Evolutionary conservation across 257 asterid genomes (phyloP), one percentile per base, ranked within the genome.

Genomic region (Ocimum tenuiflorum): DNA sequence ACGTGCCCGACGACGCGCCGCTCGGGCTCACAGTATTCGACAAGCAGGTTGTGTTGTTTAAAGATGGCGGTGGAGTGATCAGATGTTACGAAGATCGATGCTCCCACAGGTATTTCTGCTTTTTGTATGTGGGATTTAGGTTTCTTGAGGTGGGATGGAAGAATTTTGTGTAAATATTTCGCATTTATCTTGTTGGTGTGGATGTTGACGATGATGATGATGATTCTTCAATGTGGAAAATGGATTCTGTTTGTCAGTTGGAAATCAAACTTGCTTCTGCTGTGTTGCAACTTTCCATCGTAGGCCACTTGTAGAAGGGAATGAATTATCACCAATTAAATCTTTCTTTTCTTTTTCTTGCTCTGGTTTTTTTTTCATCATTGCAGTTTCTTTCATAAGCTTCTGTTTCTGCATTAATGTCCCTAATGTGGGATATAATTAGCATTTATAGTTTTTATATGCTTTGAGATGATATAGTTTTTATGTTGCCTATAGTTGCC

Each of bases 1-100:
- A 91, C 73, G 85, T 91, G 35, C 98, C 96, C 7, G 95, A 91
- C 65, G 96, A 91, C 76, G 87, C 98, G 43, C 96, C 98, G 31
- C 70, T 91, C 48, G 96, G 96, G 17, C 95, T 91, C 60, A 91
- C 91, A 50, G 98, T 91, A 9, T 91, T 80, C 71, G 96, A 91
- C 47, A 86, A 88, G 73, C 96, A 88, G 72, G 80, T 91, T 52
- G 98, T 91, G 22, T 57, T 91, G 78, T 88, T 83, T 49, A 83
- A 74, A 23, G 95, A 91, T 73, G 96, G 90, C 15, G 65, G 56
- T 59, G 98, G 98, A 0, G 91, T 77, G 51, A 77, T 88, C 46
- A 77, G 81, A 63, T 91, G 98, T 70, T 78, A 72, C 53, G 83
- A 91, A 68, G 98, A 91, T 72, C 85, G 96, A 1, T 91, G 98